These are phyloP conservation scores for Cyberlindnera maritima DNA, from an alignment of 805 yeast genomes.

Conservation along the genomic window DNA sequence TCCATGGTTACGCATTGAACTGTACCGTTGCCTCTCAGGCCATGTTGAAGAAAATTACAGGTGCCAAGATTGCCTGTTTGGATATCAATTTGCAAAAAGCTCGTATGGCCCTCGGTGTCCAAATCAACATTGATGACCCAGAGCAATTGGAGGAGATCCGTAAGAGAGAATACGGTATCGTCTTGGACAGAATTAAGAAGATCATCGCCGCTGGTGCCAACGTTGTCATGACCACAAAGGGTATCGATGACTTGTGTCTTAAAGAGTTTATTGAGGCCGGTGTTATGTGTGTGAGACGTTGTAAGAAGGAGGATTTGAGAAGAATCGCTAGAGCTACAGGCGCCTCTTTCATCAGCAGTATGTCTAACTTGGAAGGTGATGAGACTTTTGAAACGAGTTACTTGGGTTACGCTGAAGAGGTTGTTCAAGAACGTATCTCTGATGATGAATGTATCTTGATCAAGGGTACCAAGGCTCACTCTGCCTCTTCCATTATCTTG, in stretches of 20 bases:
- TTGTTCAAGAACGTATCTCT: slow-evolving; percentile 83
- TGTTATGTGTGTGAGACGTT: slow-evolving; percentile 90
- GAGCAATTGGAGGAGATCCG: slow-evolving; percentile 93
- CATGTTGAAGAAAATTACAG: slow-evolving; percentile 69
- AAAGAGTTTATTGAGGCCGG: slow-evolving; percentile 86
- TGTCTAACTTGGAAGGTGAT: slow-evolving; percentile 93
- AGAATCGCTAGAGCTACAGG: slow-evolving; percentile 98
- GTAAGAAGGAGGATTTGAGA: slow-evolving; percentile 93
- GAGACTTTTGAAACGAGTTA: slow-evolving; percentile 76
- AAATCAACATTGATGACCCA: slow-evolving; percentile 94
- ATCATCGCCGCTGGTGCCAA: slow-evolving; percentile 84
- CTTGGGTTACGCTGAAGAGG: slow-evolving; percentile 91
- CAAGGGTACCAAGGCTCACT: slow-evolving; percentile 90
- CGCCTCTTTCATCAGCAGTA: slow-evolving; percentile 80
- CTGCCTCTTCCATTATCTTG: slow-evolving; percentile 85
- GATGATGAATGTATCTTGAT: slow-evolving; percentile 96
- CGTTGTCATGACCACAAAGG: slow-evolving; percentile 91
- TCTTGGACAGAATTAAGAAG: slow-evolving; percentile 68
- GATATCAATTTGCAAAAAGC: slow-evolving; percentile 95
- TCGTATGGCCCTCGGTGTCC: slow-evolving; percentile 97
- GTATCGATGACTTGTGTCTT: slow-evolving; percentile 97
- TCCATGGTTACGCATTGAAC: slow-evolving; percentile 93
- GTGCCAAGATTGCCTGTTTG: slow-evolving; percentile 83
- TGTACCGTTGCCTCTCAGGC: slow-evolving; percentile 98
- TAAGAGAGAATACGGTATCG: slow-evolving; percentile 82